Conservation (phyloP, 768 basidiomycete genomes). For the Cubamyces sp. region DNA sequence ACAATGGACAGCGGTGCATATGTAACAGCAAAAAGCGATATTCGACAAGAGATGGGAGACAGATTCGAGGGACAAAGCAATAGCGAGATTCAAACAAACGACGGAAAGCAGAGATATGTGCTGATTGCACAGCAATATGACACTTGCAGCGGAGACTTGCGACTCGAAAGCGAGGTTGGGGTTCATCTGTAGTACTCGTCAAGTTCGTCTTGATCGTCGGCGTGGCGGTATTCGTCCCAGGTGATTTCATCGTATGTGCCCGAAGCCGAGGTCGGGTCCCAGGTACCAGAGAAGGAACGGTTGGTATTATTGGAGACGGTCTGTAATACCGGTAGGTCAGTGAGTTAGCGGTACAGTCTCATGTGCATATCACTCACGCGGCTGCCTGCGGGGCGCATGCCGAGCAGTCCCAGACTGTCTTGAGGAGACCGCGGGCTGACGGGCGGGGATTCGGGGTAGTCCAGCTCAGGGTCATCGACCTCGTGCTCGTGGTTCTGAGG, state of each 20-base stretch:
- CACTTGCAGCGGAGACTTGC: not conserved
- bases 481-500: not conserved
- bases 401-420: not conserved
- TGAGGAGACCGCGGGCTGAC: not conserved
- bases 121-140: slow-evolving; percentile 5
- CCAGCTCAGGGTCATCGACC: not conserved
- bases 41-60: not conserved
- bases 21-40: not conserved
- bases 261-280: slow-evolving; percentile 11
- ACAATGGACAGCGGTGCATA: not conserved
- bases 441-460: not conserved
- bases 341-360: too few species aligned
- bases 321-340: not conserved
- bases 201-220: slow-evolving; percentile 9
- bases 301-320: slow-evolving; percentile 5
- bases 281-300: slow-evolving; percentile 23
- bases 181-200: slow-evolving; percentile 20
- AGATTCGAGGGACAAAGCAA: not conserved
- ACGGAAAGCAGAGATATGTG: not conserved
- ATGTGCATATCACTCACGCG: slow-evolving; percentile 6
- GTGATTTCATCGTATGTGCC: slow-evolving; percentile 9
- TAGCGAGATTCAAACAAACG: not conserved
- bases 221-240: slow-evolving; percentile 18
- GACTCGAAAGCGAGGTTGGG: slow-evolving; percentile 4
- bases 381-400: slow-evolving; percentile 5